Evolutionary conservation across 2,329 filamentous ascomycete genomes (phyloP), one percentile per base, ranked within the genome.

Genomic region (Colletotrichum neosansevieriae): DNA sequence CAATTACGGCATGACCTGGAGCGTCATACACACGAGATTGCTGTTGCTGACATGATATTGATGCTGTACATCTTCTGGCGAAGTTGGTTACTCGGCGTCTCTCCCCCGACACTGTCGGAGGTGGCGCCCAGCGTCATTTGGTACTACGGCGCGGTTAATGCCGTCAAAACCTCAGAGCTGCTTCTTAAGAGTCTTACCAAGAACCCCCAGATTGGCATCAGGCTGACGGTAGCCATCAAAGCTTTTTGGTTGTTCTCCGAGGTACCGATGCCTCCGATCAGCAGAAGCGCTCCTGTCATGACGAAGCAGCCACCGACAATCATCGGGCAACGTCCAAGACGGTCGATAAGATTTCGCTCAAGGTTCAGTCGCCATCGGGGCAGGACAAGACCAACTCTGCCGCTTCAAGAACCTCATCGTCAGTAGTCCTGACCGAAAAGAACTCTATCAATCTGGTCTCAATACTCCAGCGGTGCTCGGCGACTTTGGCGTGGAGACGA

Each of bases 71-170:
- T 77, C 70, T 77, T 77, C 62, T 76, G 75, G 5, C 76, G 72
- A 24, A 77, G 73, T 86, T 86, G 45, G 21, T 53, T 53, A 89
- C 72, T 75, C 3, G 76, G 65, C 2, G 75, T 76, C 58, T 77
- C 76, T n/a, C 75, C 75, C 19, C 74, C 74, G 11, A 78, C 71
- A 10, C 72, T 73, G 67, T 75, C 2, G 21, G 21, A 78, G 3
- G 73, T 71, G 2, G 75, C 73, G 2, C 75, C 59, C 13, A 51
- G 34, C 7, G 19, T 50, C 47, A 61, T 56, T 51, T 62, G 47
- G 38, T 54, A 53, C 47, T 51, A 11, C 2, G 15, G 36, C 34
- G 9, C 11, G 4, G 17, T 61, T 40, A 21, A 15, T 6, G 13
- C 51, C 6, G 2, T 40, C 4, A 21, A 6, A 54, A 7, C 11